These are phyloP conservation scores for Lanmaoa rubissima DNA, from an alignment of 768 basidiomycete genomes.

Conservation along the genomic window DNA sequence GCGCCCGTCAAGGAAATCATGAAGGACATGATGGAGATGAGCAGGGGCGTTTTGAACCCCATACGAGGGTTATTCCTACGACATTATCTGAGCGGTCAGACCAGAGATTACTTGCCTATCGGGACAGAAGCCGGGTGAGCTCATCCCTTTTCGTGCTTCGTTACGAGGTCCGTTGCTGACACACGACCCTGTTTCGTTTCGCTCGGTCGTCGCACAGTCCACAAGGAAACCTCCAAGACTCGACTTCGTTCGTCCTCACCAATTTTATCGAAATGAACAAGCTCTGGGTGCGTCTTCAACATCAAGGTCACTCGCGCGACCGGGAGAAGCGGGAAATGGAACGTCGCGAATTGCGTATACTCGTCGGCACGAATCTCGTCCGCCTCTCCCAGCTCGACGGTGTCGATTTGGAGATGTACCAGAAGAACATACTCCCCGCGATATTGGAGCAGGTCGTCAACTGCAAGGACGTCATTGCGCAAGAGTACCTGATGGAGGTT, in stretches of 20 bases:
- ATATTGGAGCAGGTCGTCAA: conserved; percentile 96
- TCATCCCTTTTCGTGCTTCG: neutral
- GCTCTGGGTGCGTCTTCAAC: conserved; percentile 97
- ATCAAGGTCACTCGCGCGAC: conserved; percentile 95
- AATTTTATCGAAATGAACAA: conserved; percentile 99
- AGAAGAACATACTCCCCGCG: conserved; percentile 80
- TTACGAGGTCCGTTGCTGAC: neutral
- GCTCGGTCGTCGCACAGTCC: conserved; percentile 50
- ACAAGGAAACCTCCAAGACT: conserved; percentile 88
- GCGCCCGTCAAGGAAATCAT: conserved; percentile 99
- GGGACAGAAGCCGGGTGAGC: conserved; percentile 78
- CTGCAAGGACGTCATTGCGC: conserved; percentile 98
- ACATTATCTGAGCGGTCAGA: conserved; percentile 97
- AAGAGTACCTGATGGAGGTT: conserved; percentile 99
- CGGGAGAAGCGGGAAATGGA: conserved; percentile 98
- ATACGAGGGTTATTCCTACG: conserved; percentile 93
- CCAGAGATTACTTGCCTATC: conserved; percentile 92
- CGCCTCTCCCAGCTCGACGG: conserved; percentile 94
- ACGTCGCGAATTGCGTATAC: conserved; percentile 88
- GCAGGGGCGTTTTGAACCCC: conserved; percentile 94
- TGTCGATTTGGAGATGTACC: conserved; percentile 92
- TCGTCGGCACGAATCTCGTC: conserved; percentile 97
- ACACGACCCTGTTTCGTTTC: neutral
- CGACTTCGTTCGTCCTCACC: conserved; percentile 91
- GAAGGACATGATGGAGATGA: conserved; percentile 99